Evolutionary conservation across 2,329 filamentous ascomycete species (phyloP), one percentile per base, ranked within the genome.

Genomic region (Claviceps cyperi): DNA sequence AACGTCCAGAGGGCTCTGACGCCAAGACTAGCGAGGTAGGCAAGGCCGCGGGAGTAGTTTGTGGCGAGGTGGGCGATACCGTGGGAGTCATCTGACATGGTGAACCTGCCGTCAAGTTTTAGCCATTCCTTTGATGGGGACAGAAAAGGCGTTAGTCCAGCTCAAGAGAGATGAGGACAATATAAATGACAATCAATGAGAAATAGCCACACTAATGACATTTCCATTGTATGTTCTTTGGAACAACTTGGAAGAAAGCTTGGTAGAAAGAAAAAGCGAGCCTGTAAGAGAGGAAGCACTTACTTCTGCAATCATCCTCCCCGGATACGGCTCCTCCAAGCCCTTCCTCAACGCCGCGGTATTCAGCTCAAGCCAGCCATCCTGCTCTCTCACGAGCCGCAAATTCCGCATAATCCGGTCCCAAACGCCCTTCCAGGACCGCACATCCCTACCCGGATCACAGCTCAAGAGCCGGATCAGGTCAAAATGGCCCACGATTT

Each of bases 61-160:
- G 87, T 82, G n/a, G 82, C 88, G 5, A 98, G 76, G 62, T 98
- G 91, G 2, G 78, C 84, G 52, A 88, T 77, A 39, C 86, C 86
- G 69, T 98, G 92, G 64, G 89, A 95, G 67, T 98, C 92, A 64
- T 98, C 92, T 6, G 87, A 95, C 58, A 98, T 75, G 49, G 88
- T 94, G 66, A 97, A 94, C 53, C 77, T 78, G 22, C 92, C 90
- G 22, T 83, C 83, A 59, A 86, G 74, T 7, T 67, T 67, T 49
- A 89, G 61, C 71, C 88, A 94, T 62, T 80, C 78, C 83, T 86
- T 7, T n/a, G 5, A 3, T 5, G 38, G 22, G 2, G 8, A 14
- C 19, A 14, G n/a, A 14, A 4, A n/a, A 41, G 17, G 4, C 32
- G 28, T 32, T 44, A 6, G 9, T 43, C 2, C 36, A 5, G 13